Conservation (phyloP, 192 early-diverging fungal genomes). For the Umbelopsis vinacea region DNA sequence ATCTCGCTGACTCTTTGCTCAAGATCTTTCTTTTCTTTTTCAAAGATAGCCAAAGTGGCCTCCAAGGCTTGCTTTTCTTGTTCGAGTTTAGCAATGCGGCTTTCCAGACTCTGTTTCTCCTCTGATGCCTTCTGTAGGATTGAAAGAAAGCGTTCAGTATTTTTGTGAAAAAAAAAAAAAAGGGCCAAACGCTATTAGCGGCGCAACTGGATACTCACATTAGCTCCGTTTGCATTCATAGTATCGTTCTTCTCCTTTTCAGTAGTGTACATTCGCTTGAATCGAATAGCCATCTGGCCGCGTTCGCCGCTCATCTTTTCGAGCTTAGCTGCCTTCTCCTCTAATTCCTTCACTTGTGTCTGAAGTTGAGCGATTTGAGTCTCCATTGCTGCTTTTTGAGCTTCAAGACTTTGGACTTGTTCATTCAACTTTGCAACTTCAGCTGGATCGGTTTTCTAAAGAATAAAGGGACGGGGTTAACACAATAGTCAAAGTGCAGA, state of each 20-base stretch:
- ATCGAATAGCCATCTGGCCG: slow-evolving; percentile 13
- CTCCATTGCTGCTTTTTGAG: slow-evolving; percentile 1
- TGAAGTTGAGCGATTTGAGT: slow-evolving; percentile 12
- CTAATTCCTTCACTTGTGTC: not conserved
- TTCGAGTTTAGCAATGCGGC: slow-evolving; percentile 5
- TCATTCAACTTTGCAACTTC: slow-evolving; percentile 21
- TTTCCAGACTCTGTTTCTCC: not conserved
- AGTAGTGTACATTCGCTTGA: slow-evolving; percentile 18
- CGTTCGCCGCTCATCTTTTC: slow-evolving; percentile 20
- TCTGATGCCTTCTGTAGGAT: not conserved
- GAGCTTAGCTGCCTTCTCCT: slow-evolving; percentile 14
- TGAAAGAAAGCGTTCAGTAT: not conserved
- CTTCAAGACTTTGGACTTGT: slow-evolving; percentile 3
- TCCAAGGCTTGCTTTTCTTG: slow-evolving; percentile 14
- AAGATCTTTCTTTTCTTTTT: slow-evolving; percentile 18
- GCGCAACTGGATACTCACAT: not conserved
- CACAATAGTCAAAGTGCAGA: too few species aligned
- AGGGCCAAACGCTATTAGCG: too few species aligned
- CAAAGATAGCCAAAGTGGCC: slow-evolving; percentile 4
- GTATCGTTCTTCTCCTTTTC: slow-evolving; percentile 21
- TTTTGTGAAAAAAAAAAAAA: too few species aligned
- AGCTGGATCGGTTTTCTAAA: slow-evolving; percentile 25
- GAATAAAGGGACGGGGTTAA: too few species aligned
- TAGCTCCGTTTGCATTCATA: slow-evolving; percentile 4
- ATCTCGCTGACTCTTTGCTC: slow-evolving; percentile 5